Percentiles rank a stretch among this genome's conserved stretches.
These are phyloP conservation scores for Chalciporus sp. DNA, from an alignment of 1,284 basidiomycete species.

Conservation along the genomic window DNA sequence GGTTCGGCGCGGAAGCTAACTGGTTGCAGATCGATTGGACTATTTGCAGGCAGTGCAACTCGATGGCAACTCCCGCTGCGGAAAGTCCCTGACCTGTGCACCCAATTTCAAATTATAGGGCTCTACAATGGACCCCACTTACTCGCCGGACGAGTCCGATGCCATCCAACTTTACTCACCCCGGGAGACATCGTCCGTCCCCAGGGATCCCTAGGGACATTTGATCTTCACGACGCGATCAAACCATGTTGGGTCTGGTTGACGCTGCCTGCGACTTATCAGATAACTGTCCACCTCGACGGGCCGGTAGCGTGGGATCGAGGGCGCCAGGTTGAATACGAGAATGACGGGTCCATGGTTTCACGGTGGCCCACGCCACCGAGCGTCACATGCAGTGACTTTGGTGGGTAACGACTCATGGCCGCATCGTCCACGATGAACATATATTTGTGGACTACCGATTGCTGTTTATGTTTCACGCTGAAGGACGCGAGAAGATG, in stretches of 20 bases:
- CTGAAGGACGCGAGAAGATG: slow-evolving; percentile 11
- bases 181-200: no score
- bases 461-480: slow-evolving; percentile 5
- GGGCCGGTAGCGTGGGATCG: neutral
- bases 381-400: slow-evolving; percentile 5
- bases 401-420: slow-evolving; percentile 5
- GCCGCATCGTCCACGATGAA: neutral
- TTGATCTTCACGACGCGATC: neutral
- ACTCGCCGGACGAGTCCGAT: neutral
- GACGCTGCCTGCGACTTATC: neutral
- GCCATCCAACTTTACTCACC: neutral
- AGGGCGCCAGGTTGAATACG: neutral
- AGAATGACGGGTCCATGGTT: neutral
- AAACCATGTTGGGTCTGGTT: neutral
- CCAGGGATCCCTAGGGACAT: no score
- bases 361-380: neutral
- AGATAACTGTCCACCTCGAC: neutral
- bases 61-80: neutral
- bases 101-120: neutral
- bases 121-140: neutral
- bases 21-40: neutral
- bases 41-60: neutral
- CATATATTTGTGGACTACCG: slow-evolving; percentile 2
- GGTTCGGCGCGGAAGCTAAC: neutral
- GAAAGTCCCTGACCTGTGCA: no score